Evolutionary conservation across 108 stramenopile species (phyloP).

Genomic region (Nannochloropsis gaditana): DNA sequence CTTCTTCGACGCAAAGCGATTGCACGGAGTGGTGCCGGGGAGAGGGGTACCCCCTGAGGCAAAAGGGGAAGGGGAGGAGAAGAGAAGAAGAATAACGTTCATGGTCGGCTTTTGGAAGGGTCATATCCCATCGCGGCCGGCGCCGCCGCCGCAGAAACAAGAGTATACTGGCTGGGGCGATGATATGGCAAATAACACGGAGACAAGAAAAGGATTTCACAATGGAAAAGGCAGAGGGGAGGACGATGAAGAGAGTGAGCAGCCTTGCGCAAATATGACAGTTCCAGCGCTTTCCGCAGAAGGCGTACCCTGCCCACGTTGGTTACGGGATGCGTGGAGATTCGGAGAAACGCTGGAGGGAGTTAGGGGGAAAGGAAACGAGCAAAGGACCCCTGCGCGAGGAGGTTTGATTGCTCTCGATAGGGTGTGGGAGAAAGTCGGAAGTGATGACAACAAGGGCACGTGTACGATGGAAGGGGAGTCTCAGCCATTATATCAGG

Average conservation of each 20-base stretch:
- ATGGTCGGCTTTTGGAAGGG: slow-evolving; percentile 81
- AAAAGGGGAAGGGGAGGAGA: neutral
- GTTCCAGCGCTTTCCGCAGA: neutral
- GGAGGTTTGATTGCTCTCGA: neutral
- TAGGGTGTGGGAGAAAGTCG: neutral
- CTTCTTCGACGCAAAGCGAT: slow-evolving; percentile 64
- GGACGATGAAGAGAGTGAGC: neutral
- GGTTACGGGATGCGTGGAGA: neutral
- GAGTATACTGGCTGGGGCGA: neutral
- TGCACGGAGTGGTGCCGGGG: slow-evolving; percentile 78
- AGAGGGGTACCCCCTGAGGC: slow-evolving; percentile 50
- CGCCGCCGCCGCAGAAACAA: neutral
- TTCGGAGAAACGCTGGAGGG: neutral
- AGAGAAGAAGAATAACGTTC: slow-evolving; percentile 63
- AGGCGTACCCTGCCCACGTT: neutral
- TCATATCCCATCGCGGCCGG: neutral
- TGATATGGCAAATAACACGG: neutral
- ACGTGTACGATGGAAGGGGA: neutral
- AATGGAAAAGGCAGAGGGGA: neutral
- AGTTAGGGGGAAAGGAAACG: neutral
- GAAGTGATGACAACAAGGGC: neutral
- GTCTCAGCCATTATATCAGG: neutral
- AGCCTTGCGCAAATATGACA: neutral
- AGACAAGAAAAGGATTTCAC: neutral
- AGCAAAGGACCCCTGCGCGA: neutral